These are phyloP conservation scores for Mrakia frigida DNA, from an alignment of 768 basidiomycete genomes.

Conservation along the genomic window DNA sequence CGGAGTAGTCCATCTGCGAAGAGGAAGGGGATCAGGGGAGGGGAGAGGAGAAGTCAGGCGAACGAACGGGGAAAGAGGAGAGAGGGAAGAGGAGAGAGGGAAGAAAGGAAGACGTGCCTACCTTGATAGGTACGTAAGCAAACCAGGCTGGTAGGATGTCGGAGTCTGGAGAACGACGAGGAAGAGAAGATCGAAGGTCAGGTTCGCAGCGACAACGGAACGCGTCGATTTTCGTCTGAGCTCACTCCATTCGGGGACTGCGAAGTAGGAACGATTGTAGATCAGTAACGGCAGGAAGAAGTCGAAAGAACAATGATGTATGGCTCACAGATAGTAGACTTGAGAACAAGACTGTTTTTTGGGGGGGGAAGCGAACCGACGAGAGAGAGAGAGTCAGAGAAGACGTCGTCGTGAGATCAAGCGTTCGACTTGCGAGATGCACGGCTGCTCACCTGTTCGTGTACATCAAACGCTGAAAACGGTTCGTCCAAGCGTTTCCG, in stretches of 20 bases:
- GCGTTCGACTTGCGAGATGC: too few species aligned
- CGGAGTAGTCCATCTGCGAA: constrained; percentile 28
- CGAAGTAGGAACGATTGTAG: neutral
- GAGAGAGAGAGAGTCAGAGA: neutral
- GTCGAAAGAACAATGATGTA: neutral
- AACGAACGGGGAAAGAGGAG: neutral
- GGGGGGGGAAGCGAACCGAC: neutral
- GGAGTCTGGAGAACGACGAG: neutral
- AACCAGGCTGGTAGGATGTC: constrained; percentile 26
- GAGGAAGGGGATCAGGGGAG: too few species aligned
- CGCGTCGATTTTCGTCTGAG: too few species aligned
- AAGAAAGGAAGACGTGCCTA: neutral
- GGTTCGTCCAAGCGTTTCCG: constrained; percentile 32
- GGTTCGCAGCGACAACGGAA: neutral
- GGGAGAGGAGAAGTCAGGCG: neutral
- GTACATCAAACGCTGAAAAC: constrained; percentile 26
- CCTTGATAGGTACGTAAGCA: constrained; percentile 27
- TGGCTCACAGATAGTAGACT: constrained; percentile 22
- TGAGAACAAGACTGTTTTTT: constrained; percentile 8
- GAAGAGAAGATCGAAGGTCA: neutral
- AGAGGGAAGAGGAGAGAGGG: neutral
- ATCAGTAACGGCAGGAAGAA: neutral
- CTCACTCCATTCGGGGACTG: constrained; percentile 27
- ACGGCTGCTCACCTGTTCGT: constrained; percentile 2
- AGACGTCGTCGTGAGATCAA: neutral